phyloP scores from a whole-genome alignment of 768 basidiomycete genomes.

The Russula abietina region DNA sequence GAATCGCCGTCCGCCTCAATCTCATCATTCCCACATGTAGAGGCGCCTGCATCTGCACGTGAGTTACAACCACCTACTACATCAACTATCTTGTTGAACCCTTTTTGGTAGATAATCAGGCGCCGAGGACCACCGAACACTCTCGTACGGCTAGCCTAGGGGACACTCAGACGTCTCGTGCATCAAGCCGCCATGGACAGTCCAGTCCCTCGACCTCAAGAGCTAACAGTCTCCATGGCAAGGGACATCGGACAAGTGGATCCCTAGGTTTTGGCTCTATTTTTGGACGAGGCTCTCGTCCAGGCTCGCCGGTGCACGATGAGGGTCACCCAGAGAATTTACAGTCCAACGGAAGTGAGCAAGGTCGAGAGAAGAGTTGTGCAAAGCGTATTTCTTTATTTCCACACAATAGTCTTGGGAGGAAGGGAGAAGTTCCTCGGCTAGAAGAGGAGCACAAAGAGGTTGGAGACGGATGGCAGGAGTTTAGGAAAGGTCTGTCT shows the following conservation, averaged over 20 bases:
- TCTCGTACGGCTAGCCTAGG: neutral
- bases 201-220: neutral
- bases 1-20: slow-evolving; percentile 1
- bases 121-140: neutral
- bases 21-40: neutral
- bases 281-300: slow-evolving; percentile 12
- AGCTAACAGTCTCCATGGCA: neutral
- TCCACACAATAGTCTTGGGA: slow-evolving; percentile 33
- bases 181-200: neutral
- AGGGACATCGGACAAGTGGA: neutral
- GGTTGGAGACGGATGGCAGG: slow-evolving; percentile 61
- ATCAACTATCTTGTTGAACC: neutral
- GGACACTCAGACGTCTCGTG: neutral
- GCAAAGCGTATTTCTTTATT: slow-evolving; percentile 29
- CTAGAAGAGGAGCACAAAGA: slow-evolving; percentile 40
- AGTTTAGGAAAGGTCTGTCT: slow-evolving; percentile 74
- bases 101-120: neutral
- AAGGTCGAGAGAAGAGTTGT: slow-evolving; percentile 26
- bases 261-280: slow-evolving; percentile 11
- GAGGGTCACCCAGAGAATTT: slow-evolving; percentile 26
- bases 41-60: neutral
- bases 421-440: slow-evolving; percentile 39
- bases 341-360: slow-evolving; percentile 28
- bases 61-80: neutral
- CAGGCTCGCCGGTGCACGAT: slow-evolving; percentile 1